Conservation (phyloP, 2,329 filamentous ascomycete species). For the Sarocladium oryzae region DNA sequence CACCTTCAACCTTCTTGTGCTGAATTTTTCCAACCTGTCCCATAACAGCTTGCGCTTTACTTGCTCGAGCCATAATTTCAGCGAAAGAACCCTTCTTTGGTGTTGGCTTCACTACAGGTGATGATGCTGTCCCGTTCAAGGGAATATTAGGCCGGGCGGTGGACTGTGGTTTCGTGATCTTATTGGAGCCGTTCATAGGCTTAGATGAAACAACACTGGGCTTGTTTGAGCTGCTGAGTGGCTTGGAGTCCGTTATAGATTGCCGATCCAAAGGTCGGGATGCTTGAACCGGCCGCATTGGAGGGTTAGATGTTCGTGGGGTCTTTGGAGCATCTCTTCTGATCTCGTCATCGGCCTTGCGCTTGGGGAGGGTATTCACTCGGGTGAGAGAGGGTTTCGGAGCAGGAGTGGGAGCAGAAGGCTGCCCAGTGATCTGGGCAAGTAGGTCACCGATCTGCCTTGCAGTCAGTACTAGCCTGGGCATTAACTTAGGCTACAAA, state of each 20-base stretch:
- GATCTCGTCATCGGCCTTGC: conserved; percentile 51
- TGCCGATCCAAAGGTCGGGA: conserved; percentile 21
- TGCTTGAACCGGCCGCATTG: conserved; percentile 14
- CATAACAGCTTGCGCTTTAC: conserved; percentile 55
- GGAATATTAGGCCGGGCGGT: conserved; percentile 10
- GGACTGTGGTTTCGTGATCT: conserved; percentile 17
- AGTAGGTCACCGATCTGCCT: conserved; percentile 43
- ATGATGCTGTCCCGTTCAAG: conserved; percentile 24
- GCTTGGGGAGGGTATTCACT: conserved; percentile 33
- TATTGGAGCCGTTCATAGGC: conserved; percentile 19
- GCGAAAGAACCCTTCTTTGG: conserved; percentile 70
- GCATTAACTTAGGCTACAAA: neutral
- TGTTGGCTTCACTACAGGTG: conserved; percentile 34
- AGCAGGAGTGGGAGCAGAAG: neutral
- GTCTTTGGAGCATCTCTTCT: conserved; percentile 34
- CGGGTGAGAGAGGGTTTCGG: conserved; percentile 2
- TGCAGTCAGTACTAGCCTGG: neutral
- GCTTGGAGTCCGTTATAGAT: conserved; percentile 12
- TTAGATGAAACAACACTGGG: conserved; percentile 19
- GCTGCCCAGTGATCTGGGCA: conserved; percentile 54
- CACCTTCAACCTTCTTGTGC: conserved; percentile 64
- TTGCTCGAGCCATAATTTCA: conserved; percentile 67
- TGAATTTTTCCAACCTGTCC: conserved; percentile 65
- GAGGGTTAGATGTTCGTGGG: conserved; percentile 23
- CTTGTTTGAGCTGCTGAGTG: neutral